Conservation (phyloP, 805 yeast genomes). For the Saturnispora saitoi region DNA sequence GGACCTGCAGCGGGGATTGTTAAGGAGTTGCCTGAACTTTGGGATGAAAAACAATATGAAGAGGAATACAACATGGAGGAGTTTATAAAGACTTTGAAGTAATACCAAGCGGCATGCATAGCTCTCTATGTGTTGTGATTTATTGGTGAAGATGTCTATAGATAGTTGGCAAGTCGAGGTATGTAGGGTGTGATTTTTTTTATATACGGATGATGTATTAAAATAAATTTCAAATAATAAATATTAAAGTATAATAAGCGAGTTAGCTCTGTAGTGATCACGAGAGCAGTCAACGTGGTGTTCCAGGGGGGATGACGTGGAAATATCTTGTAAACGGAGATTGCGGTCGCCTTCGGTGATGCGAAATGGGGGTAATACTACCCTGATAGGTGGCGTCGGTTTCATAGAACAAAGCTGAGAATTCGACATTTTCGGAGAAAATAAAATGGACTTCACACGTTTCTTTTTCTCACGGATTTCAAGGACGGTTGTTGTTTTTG, state of each 20-base stretch:
- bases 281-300: no score
- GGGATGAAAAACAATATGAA: constrained; percentile 95
- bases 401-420: no score
- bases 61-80: constrained; percentile 94
- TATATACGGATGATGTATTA: no score
- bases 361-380: no score
- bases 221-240: neutral
- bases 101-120: neutral
- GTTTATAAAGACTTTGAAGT: constrained; percentile 67
- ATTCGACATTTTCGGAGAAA: neutral
- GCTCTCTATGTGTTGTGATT: neutral
- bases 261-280: no score
- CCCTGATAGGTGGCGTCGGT: no score
- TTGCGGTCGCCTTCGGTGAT: no score
- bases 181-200: no score
- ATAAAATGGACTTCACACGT: neutral
- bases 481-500: neutral
- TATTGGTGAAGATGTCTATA: neutral
- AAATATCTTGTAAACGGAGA: no score
- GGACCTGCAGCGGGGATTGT: constrained; percentile 81
- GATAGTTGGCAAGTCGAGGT: no score
- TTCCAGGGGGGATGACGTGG: no score
- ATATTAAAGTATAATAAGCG: neutral
- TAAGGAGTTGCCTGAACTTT: constrained; percentile 82
- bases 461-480: neutral